Percentiles rank a stretch among this genome's conserved stretches.
Evolutionary conservation across 805 yeast genomes (phyloP).

Genomic region (Wickerhamomyces chaumierensis): DNA sequence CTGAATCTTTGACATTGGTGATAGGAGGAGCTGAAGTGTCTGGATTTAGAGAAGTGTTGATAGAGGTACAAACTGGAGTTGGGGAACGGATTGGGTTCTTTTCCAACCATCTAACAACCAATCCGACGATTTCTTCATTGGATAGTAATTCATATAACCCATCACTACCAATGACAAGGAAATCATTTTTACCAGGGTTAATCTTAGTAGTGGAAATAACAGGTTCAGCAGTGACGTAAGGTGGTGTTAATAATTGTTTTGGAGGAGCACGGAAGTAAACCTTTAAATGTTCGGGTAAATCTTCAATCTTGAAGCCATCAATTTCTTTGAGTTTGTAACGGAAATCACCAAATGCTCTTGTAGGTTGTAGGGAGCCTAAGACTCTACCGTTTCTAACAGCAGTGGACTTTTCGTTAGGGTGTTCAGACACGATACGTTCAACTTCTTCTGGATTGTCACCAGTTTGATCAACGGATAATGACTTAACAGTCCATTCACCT

Average conservation of each 20-base stretch:
- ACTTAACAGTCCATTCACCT: constrained; percentile 79
- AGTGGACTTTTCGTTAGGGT: constrained; percentile 52
- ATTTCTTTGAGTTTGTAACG: constrained; percentile 70
- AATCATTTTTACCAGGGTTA: constrained; percentile 62
- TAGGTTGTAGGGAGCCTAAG: constrained; percentile 87
- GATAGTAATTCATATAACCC: constrained; percentile 87
- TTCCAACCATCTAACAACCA: constrained; percentile 92
- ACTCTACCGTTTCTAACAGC: constrained; percentile 82
- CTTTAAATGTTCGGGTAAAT: constrained; percentile 67
- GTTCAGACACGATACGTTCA: constrained; percentile 70
- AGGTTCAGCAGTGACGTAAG: constrained; percentile 96
- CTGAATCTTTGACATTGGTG: background rate
- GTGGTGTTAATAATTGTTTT: constrained; percentile 71
- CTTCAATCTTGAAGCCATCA: constrained; percentile 28
- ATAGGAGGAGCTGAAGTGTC: constrained; percentile 5
- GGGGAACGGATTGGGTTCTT: constrained; percentile 36
- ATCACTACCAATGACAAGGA: constrained; percentile 87
- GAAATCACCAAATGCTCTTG: constrained; percentile 96
- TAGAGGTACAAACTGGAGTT: constrained; percentile 1
- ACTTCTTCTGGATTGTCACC: constrained; percentile 87
- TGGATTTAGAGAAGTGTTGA: constrained; percentile 2
- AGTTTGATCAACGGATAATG: constrained; percentile 85
- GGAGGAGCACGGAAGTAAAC: constrained; percentile 78
- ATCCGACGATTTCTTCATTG: constrained; percentile 84
- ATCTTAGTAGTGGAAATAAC: constrained; percentile 76